phyloP scores from a whole-genome alignment of 768 basidiomycete genomes.

The Lactarius sanguifluus region DNA sequence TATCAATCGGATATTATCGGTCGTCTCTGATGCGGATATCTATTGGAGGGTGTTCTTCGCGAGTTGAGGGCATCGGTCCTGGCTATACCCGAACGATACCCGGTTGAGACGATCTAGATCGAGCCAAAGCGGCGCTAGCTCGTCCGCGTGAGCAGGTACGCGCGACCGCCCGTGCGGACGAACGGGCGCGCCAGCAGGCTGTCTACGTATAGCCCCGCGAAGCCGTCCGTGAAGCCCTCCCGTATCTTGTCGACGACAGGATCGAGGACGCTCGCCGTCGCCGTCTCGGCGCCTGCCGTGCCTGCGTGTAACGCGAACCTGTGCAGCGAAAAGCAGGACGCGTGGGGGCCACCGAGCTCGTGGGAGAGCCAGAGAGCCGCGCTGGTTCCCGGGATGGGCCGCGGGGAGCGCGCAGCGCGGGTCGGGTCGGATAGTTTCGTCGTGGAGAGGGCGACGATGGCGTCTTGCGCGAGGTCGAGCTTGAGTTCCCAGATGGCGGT shows the following conservation, averaged over 20 bases:
- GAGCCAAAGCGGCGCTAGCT: slow-evolving; percentile 29
- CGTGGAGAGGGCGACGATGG: slow-evolving; percentile 7
- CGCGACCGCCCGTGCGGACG: slow-evolving; percentile 19
- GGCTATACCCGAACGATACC: slow-evolving; percentile 23
- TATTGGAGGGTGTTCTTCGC: too few relatives aligned
- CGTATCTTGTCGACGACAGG: slow-evolving; percentile 26
- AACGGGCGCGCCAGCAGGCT: slow-evolving; percentile 33
- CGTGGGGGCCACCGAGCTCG: slow-evolving; percentile 35
- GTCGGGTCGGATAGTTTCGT: slow-evolving; percentile 23
- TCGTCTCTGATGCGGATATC: neutral
- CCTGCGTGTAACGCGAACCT: too few relatives aligned
- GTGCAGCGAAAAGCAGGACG: slow-evolving; percentile 34
- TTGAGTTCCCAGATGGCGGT: slow-evolving; percentile 34
- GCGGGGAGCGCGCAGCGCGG: slow-evolving; percentile 29
- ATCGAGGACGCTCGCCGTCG: slow-evolving; percentile 25
- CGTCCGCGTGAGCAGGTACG: slow-evolving; percentile 29
- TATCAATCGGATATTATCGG: neutral
- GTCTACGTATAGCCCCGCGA: slow-evolving; percentile 39
- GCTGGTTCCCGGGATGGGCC: slow-evolving; percentile 19
- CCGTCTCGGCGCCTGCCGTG: neutral
- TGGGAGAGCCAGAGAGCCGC: slow-evolving; percentile 36
- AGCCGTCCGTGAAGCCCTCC: slow-evolving; percentile 27
- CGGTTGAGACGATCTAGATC: slow-evolving; percentile 27
- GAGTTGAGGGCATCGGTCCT: too few relatives aligned
- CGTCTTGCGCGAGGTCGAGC: slow-evolving; percentile 14